phyloP scores from a whole-genome alignment of 129 eudicot genomes.

The Pulicaria dysenterica region DNA sequence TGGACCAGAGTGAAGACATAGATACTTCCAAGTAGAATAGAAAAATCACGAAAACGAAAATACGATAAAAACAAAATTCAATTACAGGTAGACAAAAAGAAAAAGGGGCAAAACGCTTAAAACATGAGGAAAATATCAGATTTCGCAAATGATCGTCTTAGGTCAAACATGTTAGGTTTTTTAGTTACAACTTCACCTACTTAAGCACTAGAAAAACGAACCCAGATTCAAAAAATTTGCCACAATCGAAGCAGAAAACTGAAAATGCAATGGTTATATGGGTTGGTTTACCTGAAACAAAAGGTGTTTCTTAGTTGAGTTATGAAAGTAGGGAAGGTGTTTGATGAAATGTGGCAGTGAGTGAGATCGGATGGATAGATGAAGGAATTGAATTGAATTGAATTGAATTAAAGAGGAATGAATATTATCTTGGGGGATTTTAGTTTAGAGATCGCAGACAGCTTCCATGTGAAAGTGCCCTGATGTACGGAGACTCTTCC shows the following conservation, averaged over 20 bases:
- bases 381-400: too few relatives aligned
- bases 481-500: slow-evolving; percentile 29
- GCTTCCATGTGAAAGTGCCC: slow-evolving; percentile 44
- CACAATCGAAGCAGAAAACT: slow-evolving; percentile 1
- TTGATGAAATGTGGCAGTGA: slow-evolving; percentile 32
- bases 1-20: slow-evolving; percentile 31
- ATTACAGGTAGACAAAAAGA: slow-evolving; percentile 14
- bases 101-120: not conserved
- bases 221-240: not conserved
- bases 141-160: not conserved
- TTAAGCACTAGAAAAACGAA: not conserved
- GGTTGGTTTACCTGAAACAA: slow-evolving; percentile 21
- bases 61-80: not conserved
- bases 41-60: slow-evolving; percentile 21
- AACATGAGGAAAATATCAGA: slow-evolving; percentile 12
- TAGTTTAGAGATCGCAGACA: slow-evolving; percentile 28
- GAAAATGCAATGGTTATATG: not conserved
- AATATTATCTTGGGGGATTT: not conserved
- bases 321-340: slow-evolving; percentile 24
- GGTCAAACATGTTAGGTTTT: slow-evolving; percentile 24
- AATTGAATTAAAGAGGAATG: too few relatives aligned
- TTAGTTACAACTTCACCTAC: not conserved
- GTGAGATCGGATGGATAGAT: not conserved
- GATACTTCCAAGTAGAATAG: slow-evolving; percentile 29
- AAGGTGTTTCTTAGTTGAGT: not conserved